Evolutionary conservation across 495 filamentous ascomycete species (phyloP), one percentile per base, ranked within the genome.

Genomic region (Penicillium ucsense): DNA sequence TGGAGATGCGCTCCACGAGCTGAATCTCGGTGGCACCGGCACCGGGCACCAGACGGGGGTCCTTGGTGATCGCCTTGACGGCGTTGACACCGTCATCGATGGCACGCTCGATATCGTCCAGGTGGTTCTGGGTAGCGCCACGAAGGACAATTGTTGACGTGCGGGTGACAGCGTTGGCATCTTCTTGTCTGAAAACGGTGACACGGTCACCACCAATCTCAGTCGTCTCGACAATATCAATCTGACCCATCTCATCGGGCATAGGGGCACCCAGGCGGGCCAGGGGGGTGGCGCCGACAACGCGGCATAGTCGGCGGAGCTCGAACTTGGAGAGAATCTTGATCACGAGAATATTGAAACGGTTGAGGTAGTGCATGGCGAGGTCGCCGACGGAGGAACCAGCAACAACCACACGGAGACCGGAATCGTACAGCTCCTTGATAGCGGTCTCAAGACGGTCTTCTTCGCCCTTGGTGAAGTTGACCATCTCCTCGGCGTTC

Each of bases 291-390:
- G 92, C 94, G 44, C 94, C 92, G 32, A 99, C 90, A 32, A 99
- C 94, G 41, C 92, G 82, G 78, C 94, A 99, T 49, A 97, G 70
- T 40, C 94, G 78, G 51, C 90, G 80, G 38, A 97, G 79, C 68
- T 99, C 94, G 64, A 94, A 99, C 72, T 99, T 99, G 66, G 89
- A 95, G 54, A 99, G 80, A 59, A 99, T 84, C 70, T 95, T 95
- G 76, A 99, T 89, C 54, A 92, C 83, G 37, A 99, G 79, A 49
- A 99, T 95, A 59, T 86, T 87, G 65, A 86, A 94, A 53, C 91
- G 86, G 77, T 97, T 95, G 48, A 99, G 85, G 71, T 95, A 99
- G 75, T 99, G 94, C 64, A 94, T 71, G 36, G 94, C 94, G 41
- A 99, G 79, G 64, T 99, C 94, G 61, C 94, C 92, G 31, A 99